Evolutionary conservation across 2,329 filamentous ascomycete genomes (phyloP).

Genomic region (Apiospora saccharicola): DNA sequence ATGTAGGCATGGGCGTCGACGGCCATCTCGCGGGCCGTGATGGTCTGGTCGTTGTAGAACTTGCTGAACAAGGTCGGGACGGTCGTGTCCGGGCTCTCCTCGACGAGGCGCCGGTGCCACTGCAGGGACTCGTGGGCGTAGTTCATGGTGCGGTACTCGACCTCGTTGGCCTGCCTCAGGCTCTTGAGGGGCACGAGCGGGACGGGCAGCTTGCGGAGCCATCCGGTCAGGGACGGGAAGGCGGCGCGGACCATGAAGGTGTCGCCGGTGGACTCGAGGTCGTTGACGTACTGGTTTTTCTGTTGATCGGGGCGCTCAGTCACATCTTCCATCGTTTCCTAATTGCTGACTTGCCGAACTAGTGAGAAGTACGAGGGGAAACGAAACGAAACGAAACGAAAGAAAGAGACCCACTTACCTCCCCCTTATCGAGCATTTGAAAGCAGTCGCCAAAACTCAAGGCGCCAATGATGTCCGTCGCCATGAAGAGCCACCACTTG

Average conservation of each 20-base stretch:
- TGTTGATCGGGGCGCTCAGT: background rate
- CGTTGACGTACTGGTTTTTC: conserved; percentile 6
- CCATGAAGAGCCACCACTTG: conserved; percentile 63
- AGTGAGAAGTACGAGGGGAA: too few species aligned
- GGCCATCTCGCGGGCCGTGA: conserved; percentile 49
- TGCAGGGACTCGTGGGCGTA: conserved; percentile 15
- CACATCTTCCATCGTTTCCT: background rate
- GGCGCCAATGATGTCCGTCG: conserved; percentile 61
- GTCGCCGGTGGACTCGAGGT: conserved; percentile 8
- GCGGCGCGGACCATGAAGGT: conserved; percentile 4
- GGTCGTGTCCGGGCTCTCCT: background rate
- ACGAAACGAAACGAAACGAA: background rate
- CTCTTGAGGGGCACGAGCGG: background rate
- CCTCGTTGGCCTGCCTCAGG: background rate
- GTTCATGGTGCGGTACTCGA: conserved; percentile 5
- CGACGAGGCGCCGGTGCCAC: background rate
- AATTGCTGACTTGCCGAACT: too few species aligned
- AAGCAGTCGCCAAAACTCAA: conserved; percentile 64
- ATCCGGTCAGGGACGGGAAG: background rate
- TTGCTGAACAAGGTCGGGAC: conserved; percentile 5
- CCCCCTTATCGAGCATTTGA: conserved; percentile 56
- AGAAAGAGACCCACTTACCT: conserved; percentile 45
- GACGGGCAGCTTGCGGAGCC: background rate
- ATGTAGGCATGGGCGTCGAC: conserved; percentile 46
- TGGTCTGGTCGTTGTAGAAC: conserved; percentile 45